Evolutionary conservation across 2,329 filamentous ascomycete genomes (phyloP).

Genomic region (Scedosporium aurantiacum): DNA sequence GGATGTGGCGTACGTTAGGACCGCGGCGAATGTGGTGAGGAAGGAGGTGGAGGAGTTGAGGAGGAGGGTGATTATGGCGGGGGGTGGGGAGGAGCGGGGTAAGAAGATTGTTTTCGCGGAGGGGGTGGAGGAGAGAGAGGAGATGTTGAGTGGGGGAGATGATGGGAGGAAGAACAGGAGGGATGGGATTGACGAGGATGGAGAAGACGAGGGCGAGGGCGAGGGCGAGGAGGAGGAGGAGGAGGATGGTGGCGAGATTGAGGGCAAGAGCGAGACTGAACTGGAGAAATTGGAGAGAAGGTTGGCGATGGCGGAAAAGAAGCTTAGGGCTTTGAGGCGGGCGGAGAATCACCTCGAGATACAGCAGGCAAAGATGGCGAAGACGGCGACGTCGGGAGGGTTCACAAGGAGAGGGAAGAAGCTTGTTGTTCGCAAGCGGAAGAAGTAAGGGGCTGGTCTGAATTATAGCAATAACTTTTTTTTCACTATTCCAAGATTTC

Average conservation of each 20-base stretch:
- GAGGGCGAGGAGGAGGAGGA: conserved; percentile 17
- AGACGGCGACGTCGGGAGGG: conserved; percentile 49
- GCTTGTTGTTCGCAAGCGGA: conserved; percentile 51
- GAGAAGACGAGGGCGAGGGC: conserved; percentile 22
- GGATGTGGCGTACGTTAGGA: conserved; percentile 54
- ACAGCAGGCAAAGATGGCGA: conserved; percentile 53
- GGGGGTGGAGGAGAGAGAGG: conserved; percentile 15
- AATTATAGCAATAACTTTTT: conserved; percentile 1
- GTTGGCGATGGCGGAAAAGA: conserved; percentile 39
- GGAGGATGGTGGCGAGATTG: conserved; percentile 10
- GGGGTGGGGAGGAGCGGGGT: conserved; percentile 10
- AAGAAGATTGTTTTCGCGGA: conserved; percentile 33
- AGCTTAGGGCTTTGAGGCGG: conserved; percentile 41
- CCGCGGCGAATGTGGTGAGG: conserved; percentile 45
- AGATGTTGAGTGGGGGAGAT: conserved; percentile 23
- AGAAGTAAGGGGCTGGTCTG: conserved; percentile 31
- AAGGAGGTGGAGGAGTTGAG: conserved; percentile 48
- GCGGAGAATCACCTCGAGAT: conserved; percentile 47
- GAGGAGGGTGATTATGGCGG: conserved; percentile 36
- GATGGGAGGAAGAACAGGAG: conserved; percentile 22
- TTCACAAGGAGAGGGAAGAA: conserved; percentile 50
- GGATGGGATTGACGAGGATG: conserved; percentile 20
- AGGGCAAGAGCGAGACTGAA: conserved; percentile 15
- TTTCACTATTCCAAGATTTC: not conserved
- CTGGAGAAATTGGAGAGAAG: conserved; percentile 35